phyloP scores from a whole-genome alignment of 1,139 yeast species.

The Pichia sp. region DNA sequence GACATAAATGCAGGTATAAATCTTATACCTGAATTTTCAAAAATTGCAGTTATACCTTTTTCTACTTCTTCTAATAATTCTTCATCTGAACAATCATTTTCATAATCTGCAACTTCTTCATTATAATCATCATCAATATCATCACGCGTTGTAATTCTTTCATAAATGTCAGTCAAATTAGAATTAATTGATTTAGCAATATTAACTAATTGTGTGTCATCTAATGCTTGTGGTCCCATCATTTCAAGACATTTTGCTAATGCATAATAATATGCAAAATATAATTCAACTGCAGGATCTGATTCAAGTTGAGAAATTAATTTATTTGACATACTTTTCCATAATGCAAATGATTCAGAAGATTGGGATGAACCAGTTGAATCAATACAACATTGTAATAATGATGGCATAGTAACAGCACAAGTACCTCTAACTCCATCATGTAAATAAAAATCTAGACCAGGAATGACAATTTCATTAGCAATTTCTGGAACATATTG shows the following conservation, averaged over 20 bases:
- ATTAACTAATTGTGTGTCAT: constrained; percentile 48
- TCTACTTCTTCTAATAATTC: constrained; percentile 81
- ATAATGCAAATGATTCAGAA: constrained; percentile 55
- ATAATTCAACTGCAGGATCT: constrained; percentile 82
- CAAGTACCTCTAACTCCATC: constrained; percentile 93
- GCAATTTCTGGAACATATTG: constrained; percentile 79
- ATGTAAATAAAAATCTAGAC: constrained; percentile 83
- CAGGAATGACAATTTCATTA: constrained; percentile 76
- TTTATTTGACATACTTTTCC: constrained; percentile 68
- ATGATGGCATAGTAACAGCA: constrained; percentile 74
- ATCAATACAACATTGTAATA: constrained; percentile 63
- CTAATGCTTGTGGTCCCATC: constrained; percentile 58
- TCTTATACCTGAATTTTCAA: constrained; percentile 53
- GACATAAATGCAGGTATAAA: constrained; percentile 63
- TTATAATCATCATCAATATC: constrained; percentile 67
- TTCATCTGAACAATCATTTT: constrained; percentile 84
- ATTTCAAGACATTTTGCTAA: constrained; percentile 61
- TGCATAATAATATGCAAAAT: constrained; percentile 71
- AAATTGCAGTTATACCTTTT: constrained; percentile 67
- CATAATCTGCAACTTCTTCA: constrained; percentile 72
- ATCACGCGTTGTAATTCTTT: constrained; percentile 66
- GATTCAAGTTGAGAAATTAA: constrained; percentile 60
- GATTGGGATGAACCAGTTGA: constrained; percentile 47
- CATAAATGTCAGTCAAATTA: constrained; percentile 62
- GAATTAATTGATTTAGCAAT: constrained; percentile 56